Evolutionary conservation across 768 basidiomycete genomes (phyloP).

Genomic region (Boletus pseudopeckii): DNA sequence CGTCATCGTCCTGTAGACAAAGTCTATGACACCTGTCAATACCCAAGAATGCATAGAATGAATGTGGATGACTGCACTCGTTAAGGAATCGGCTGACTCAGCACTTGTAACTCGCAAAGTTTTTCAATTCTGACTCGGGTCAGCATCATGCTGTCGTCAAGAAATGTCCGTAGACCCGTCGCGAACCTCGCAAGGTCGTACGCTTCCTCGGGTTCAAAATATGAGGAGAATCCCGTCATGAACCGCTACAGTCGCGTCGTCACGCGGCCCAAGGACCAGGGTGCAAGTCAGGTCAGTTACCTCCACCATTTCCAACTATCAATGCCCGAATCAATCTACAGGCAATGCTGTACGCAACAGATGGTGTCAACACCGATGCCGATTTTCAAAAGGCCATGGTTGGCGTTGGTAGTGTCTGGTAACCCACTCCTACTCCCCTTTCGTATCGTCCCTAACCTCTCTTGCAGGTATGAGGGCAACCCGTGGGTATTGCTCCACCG

Average conservation of each 20-base stretch:
- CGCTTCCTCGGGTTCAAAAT: slow-evolving; percentile 37
- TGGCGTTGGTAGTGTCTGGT: slow-evolving; percentile 96
- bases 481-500: slow-evolving; percentile 62
- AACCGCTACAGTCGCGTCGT: slow-evolving; percentile 76
- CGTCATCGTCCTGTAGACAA: too few species aligned
- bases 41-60: neutral
- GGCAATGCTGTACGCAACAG: slow-evolving; percentile 99
- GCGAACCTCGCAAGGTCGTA: slow-evolving; percentile 34
- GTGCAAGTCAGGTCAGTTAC: slow-evolving; percentile 76
- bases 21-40: neutral
- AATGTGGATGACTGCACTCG: neutral
- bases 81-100: slow-evolving; percentile 11
- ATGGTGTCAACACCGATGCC: slow-evolving; percentile 72
- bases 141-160: slow-evolving; percentile 24
- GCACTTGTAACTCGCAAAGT: slow-evolving; percentile 2
- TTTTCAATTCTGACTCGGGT: neutral
- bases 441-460: slow-evolving; percentile 12
- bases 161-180: slow-evolving; percentile 9
- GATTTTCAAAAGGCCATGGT: slow-evolving; percentile 98
- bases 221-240: slow-evolving; percentile 43
- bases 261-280: slow-evolving; percentile 92
- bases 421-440: slow-evolving; percentile 29
- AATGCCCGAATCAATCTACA: slow-evolving; percentile 28
- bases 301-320: neutral
- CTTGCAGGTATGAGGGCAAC: slow-evolving; percentile 92